A percentile compares a stretch with the other conserved stretches of the same genome.
Evolutionary conservation across 2,329 filamentous ascomycete genomes (phyloP).

Genomic region (Microdochium nivale): DNA sequence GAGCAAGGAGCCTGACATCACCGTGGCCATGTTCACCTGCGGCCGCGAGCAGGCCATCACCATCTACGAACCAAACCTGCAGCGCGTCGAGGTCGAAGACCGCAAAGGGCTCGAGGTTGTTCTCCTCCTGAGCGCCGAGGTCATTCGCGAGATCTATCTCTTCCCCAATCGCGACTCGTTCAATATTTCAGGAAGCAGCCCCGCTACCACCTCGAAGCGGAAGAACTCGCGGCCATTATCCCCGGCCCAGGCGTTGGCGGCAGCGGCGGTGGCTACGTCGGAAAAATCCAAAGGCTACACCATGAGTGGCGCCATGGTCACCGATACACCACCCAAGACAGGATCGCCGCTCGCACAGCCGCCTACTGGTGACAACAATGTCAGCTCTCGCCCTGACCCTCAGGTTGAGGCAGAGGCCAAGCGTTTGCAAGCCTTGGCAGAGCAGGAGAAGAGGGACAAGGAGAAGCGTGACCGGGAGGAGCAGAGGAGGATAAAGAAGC

Average conservation of each 20-base stretch:
- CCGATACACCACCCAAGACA: neutral
- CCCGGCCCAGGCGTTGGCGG: slow-evolving; percentile 14
- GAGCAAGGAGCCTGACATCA: slow-evolving; percentile 90
- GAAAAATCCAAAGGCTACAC: slow-evolving; percentile 11
- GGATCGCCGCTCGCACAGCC: slow-evolving; percentile 10
- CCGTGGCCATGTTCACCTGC: slow-evolving; percentile 76
- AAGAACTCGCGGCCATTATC: slow-evolving; percentile 34
- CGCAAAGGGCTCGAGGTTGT: slow-evolving; percentile 86
- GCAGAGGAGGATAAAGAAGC: slow-evolving; percentile 50
- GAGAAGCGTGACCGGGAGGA: slow-evolving; percentile 46
- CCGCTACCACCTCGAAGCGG: slow-evolving; percentile 16
- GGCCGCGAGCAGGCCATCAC: slow-evolving; percentile 63
- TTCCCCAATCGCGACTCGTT: slow-evolving; percentile 65
- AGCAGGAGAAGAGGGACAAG: slow-evolving; percentile 45
- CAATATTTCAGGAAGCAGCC: slow-evolving; percentile 51
- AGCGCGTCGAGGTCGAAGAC: slow-evolving; percentile 86
- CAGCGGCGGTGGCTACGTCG: slow-evolving; percentile 12
- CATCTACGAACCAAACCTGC: slow-evolving; percentile 88
- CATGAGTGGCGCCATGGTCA: slow-evolving; percentile 33
- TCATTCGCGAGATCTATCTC: slow-evolving; percentile 58
- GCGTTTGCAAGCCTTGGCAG: slow-evolving; percentile 51
- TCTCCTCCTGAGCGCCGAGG: slow-evolving; percentile 53
- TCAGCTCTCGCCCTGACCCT: slow-evolving; percentile 26
- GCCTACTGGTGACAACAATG: slow-evolving; percentile 38
- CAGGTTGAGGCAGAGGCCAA: slow-evolving; percentile 70